phyloP scores from a whole-genome alignment of 805 yeast genomes.

The Yamadazyma akitaensis region DNA sequence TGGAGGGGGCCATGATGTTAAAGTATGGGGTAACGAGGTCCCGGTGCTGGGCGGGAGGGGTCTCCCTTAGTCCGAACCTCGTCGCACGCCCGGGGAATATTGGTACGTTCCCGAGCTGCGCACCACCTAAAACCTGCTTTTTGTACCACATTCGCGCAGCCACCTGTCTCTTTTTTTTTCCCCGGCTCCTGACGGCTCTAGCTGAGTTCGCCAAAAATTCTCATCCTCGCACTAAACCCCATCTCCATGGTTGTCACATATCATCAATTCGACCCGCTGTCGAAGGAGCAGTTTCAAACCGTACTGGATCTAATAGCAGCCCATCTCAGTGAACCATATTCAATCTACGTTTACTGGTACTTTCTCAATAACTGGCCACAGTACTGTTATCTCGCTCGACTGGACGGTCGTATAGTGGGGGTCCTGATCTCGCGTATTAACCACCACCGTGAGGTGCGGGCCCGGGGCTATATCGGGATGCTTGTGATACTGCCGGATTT shows the following conservation, averaged over 20 bases:
- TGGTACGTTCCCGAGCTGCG: too few relatives aligned
- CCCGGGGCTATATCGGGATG: slow-evolving; percentile 96
- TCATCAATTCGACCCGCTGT: slow-evolving; percentile 20
- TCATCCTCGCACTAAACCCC: neutral
- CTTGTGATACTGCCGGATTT: slow-evolving; percentile 71
- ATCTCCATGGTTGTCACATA: slow-evolving; percentile 11
- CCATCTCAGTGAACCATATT: slow-evolving; percentile 91
- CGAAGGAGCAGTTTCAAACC: slow-evolving; percentile 43
- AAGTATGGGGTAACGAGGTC: slow-evolving; percentile 8
- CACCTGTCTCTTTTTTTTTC: too few relatives aligned
- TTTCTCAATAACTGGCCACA: slow-evolving; percentile 91
- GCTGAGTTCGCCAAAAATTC: neutral
- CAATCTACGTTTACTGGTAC: slow-evolving; percentile 87
- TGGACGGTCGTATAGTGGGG: slow-evolving; percentile 56
- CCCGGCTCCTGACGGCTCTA: neutral
- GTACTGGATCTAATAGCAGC: slow-evolving; percentile 58
- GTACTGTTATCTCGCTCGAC: slow-evolving; percentile 62
- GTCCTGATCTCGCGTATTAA: slow-evolving; percentile 82
- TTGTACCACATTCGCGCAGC: too few relatives aligned
- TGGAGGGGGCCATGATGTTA: neutral
- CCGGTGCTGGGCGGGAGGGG: slow-evolving; percentile 6
- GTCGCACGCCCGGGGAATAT: neutral
- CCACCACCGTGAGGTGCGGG: slow-evolving; percentile 65
- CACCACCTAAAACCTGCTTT: too few relatives aligned
- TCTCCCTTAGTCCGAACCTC: slow-evolving; percentile 7